phyloP scores from a whole-genome alignment of 805 yeast species.

The Wickerhamia fluorescens region DNA sequence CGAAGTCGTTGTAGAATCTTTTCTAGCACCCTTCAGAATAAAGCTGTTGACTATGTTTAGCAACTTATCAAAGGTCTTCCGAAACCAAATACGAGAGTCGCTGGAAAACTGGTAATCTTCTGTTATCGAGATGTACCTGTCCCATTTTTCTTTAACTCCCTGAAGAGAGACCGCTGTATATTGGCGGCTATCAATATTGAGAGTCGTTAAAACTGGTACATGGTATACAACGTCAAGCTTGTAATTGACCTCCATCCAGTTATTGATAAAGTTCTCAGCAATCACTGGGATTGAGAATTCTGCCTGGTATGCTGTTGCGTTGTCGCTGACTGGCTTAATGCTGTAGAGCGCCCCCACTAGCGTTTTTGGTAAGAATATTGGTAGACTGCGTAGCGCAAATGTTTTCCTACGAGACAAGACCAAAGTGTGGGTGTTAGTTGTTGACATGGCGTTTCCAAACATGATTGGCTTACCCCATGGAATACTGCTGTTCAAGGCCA shows the following conservation, averaged over 20 bases:
- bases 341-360: conserved; percentile 19
- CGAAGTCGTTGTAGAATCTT: no score
- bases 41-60: no score
- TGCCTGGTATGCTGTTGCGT: no score
- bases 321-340: neutral
- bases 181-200: conserved; percentile 17
- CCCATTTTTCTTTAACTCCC: conserved; percentile 10
- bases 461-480: conserved; percentile 17
- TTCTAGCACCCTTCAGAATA: no score
- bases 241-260: conserved; percentile 22
- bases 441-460: neutral
- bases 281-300: conserved; percentile 20
- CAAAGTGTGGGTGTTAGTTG: no score
- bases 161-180: no score
- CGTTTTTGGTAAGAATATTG: conserved; percentile 20
- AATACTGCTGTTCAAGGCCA: conserved; percentile 10
- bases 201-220: conserved; percentile 23
- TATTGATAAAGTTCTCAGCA: conserved; percentile 16
- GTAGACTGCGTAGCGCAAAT: conserved; percentile 14
- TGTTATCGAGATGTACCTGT: conserved; percentile 9
- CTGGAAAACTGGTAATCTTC: conserved; percentile 13
- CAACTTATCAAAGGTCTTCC: no score
- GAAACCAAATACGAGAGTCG: no score
- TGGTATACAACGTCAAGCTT: conserved; percentile 14
- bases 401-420: conserved; percentile 16